A percentile compares a stretch with the other conserved stretches of the same genome.
phyloP scores from a whole-genome alignment of 2,329 filamentous ascomycete genomes.

The Talaromyces sp. region DNA sequence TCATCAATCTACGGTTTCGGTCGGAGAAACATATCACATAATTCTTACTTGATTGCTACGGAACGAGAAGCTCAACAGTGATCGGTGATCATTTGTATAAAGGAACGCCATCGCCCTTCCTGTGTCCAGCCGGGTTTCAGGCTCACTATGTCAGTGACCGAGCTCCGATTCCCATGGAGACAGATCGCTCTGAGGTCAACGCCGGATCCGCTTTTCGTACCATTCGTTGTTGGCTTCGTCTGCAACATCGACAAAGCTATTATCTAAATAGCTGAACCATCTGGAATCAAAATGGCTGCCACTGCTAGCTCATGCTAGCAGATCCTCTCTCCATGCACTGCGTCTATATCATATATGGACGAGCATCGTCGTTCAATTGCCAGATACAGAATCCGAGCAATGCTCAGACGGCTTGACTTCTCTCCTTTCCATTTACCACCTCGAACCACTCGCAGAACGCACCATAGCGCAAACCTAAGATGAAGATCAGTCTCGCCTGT shows the following conservation, averaged over 20 bases:
- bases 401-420: background rate
- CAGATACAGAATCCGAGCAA: too few relatives aligned
- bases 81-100: background rate
- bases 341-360: too few relatives aligned
- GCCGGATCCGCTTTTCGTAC: background rate
- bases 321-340: background rate
- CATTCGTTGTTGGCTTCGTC: background rate
- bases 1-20: background rate
- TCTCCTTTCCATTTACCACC: background rate
- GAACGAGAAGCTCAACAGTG: background rate
- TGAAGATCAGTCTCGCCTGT: background rate
- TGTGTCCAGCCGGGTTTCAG: background rate
- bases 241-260: background rate
- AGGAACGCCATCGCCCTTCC: background rate
- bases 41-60: background rate
- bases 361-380: too few relatives aligned
- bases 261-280: background rate
- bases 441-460: too few relatives aligned
- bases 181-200: background rate
- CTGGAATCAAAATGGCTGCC: background rate
- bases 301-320: background rate
- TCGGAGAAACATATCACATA: conserved; percentile 3
- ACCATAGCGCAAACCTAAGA: background rate
- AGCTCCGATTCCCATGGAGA: background rate
- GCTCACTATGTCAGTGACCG: background rate